These are phyloP conservation scores for Pyrenophora graminea DNA, from an alignment of 2,329 filamentous ascomycete species.

Conservation along the genomic window DNA sequence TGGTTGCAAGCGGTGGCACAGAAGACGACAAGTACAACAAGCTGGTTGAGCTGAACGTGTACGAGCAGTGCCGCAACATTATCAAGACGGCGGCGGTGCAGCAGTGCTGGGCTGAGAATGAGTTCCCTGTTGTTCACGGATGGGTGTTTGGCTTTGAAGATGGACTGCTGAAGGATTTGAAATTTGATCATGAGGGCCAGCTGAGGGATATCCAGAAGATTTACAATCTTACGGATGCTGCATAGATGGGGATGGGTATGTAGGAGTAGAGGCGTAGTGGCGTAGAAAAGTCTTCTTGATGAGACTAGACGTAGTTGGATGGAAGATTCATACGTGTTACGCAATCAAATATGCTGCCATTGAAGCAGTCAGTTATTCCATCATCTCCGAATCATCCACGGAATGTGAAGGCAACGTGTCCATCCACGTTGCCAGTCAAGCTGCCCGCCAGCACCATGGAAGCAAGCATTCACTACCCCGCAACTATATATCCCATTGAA, in stretches of 20 bases:
- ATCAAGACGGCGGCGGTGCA: slow-evolving; percentile 58
- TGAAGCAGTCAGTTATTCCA: no score
- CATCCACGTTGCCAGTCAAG: no score
- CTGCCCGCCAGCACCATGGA: not conserved
- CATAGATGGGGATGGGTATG: not conserved
- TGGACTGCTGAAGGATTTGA: slow-evolving; percentile 67
- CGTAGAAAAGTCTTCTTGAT: no score
- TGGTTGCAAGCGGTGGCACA: slow-evolving; percentile 18
- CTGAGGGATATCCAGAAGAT: slow-evolving; percentile 66
- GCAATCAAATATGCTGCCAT: no score
- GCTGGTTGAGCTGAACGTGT: slow-evolving; percentile 46
- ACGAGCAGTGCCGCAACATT: slow-evolving; percentile 46
- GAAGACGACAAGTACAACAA: slow-evolving; percentile 40
- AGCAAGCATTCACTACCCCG: not conserved
- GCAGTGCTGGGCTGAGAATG: slow-evolving; percentile 63
- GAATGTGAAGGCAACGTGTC: not conserved
- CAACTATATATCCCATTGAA: no score
- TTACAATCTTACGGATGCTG: slow-evolving; percentile 54
- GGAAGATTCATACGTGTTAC: no score
- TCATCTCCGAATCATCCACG: no score
- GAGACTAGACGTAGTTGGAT: no score
- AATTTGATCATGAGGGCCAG: slow-evolving; percentile 64
- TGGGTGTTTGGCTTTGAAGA: slow-evolving; percentile 74
- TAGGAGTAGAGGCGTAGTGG: no score
- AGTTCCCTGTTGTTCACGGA: slow-evolving; percentile 71